Base-by-base conservation (phyloP, 1,284 basidiomycete species). In the Ustilago tritici region DNA sequence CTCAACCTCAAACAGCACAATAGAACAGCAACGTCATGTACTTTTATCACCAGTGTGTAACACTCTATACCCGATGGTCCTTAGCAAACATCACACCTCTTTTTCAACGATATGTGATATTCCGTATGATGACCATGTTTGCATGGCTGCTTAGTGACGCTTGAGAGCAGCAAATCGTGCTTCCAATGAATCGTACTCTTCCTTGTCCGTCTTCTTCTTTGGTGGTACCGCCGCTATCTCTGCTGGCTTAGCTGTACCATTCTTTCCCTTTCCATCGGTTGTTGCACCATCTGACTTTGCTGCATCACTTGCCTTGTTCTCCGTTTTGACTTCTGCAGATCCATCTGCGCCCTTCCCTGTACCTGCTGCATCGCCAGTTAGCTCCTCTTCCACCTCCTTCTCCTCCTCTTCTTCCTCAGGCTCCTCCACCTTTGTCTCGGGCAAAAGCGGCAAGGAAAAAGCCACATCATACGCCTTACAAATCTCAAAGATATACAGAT, bases 401-500 rank as follows among this genome's bases (percentile, higher is more conserved):
- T 40, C 43, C 15, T 56, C 41, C 15, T 60, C 60, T 10, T 46
- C 57, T 28, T 35, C 41, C n/a, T 32, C 2, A 14, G 54, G 57
- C 15, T 63, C 50, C 11, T 67, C 52, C 19, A 66, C 57, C 38
- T 70, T 70, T 3, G 64, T 66, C 55, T 73, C 74, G 49, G 74
- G 74, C 19, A 76, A 41, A n/a, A 43, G 64, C 7, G 72, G 70
- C 23, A 63, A 66, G 17, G 75, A 72, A 40, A 81, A 78, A 1
- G 74, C 52, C 28, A 84, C 80, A 38, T 78, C 68, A 65, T 84
- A 84, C 34, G 82, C 76, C 41, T 72, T 79, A 68, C 83, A 84
- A 56, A 84, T 74, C 56, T 75, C 78, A 34, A 59, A 70, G 46
- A 80, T 78, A 34, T 78, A 81, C 63, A 79, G 91, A 82, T 96